Evolutionary conservation across 2,329 filamentous ascomycete genomes (phyloP), one percentile per base, ranked within the genome.

Genomic region (Thelonectria blattea): DNA sequence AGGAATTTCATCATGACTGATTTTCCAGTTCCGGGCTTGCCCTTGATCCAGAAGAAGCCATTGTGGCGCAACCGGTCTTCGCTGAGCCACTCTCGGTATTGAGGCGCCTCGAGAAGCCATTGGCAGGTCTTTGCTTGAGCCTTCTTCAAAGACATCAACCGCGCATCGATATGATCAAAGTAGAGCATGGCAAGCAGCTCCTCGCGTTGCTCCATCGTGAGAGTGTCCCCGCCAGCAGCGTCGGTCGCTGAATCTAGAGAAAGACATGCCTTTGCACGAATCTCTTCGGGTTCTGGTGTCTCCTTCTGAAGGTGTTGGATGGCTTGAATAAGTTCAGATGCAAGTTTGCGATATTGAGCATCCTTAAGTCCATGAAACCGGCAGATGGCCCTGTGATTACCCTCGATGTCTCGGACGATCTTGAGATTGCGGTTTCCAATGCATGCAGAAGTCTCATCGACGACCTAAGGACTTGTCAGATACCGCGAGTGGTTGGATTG

Each of bases 1-100:
- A 67, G 63, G 37, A 75, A 79, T 46, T 81, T 82, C 77, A 82
- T 80, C 2, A 82, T 32, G 0, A 77, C 81, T 0, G 78, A 83
- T 50, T 83, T 84, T 0, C 79, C 79, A 0, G 75, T 70, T 0
- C 79, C 79, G 0, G 78, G 75, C 18, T 81, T 80, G 5, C 80
- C 81, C 49, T 77, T 76, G 34, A 83, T 79, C 80, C 79, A 83
- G 0, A 83, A 58, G 37, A 83, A 74, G 15, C 32, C 12, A 10
- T 34, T 14, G 32, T 14, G 9, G 32, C 9, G 32, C 32, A 34
- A 34, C 12, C 12, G 32, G 9, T 34, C 12, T 34, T 4, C 32
- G 32, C 12, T 34, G 9, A 34, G 32, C 32, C 32, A 34, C 32
- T 34, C 32, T 34, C 32, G 32, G 32, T 14, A 14, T 34, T 34